These are phyloP conservation scores for Apiotrichum siamense DNA, from an alignment of 1,284 basidiomycete genomes.

Conservation along the genomic window DNA sequence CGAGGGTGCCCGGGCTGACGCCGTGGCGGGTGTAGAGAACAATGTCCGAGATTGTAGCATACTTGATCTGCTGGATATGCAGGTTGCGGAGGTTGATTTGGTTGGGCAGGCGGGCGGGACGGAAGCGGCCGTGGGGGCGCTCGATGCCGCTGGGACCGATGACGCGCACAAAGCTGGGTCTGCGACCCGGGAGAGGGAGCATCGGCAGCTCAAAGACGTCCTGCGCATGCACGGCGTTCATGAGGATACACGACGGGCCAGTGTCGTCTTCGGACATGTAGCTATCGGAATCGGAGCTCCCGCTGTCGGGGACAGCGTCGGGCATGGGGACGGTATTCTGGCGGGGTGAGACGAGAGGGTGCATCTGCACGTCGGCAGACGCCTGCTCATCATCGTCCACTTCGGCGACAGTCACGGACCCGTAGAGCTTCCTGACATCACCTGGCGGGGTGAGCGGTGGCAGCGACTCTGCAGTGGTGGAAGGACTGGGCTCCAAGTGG, in stretches of 20 bases:
- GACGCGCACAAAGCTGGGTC: conserved; percentile 3
- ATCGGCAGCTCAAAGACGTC: conserved; percentile 43
- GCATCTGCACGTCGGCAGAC: conserved; percentile 39
- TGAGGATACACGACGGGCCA: conserved; percentile 37
- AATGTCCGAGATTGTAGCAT: conserved; percentile 80
- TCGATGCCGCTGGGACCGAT: conserved; percentile 4
- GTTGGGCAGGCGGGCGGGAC: conserved; percentile 34
- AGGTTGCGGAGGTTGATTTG: conserved; percentile 47
- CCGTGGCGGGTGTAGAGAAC: conserved; percentile 70
- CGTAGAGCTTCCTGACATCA: not conserved
- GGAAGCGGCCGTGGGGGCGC: conserved; percentile 26
- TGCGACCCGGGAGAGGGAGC: conserved; percentile 16
- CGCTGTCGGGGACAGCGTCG: conserved; percentile 2
- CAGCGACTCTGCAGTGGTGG: conserved; percentile 13
- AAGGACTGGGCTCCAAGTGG: conserved; percentile 16
- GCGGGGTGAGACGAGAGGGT: conserved; percentile 39
- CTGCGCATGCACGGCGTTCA: conserved; percentile 42
- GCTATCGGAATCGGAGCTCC: conserved; percentile 7
- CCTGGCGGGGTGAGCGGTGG: conserved; percentile 6
- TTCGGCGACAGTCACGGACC: conserved; percentile 5
- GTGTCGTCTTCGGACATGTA: conserved; percentile 23
- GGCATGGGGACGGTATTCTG: conserved; percentile 4
- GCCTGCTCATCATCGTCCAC: conserved; percentile 2
- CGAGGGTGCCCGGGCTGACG: conserved; percentile 41
- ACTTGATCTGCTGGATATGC: conserved; percentile 59